Base-by-base conservation (phyloP, 805 yeast species). In the Nakazawaea wyomingensis region DNA sequence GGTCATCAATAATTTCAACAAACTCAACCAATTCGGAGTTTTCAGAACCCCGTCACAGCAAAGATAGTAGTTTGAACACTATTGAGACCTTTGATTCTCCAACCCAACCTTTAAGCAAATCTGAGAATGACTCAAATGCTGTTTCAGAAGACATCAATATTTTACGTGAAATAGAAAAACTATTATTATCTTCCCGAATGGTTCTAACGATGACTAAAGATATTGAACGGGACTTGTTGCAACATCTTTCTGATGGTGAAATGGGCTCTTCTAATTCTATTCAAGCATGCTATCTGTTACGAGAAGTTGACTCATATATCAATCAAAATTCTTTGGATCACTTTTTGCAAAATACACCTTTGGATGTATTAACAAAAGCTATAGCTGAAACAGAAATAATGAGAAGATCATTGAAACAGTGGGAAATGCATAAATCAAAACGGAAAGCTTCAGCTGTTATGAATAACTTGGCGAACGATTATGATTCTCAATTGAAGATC, bases 151-250 rank as follows among this genome's bases (percentile, higher is more conserved):
- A 37, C 27, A n/a, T 29, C 19, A 19, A 27, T 10, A 10, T 40
- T 18, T 24, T 40, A 16, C 11, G 13, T n/a, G 9, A 40, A 19
- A 28, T 40, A 24, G 37, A 40, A 34, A 28, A 27, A 18, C 13
- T 40, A n/a, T 24, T 33, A 22, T 7, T 20, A 5, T 24, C 37
- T 5, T 11, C 51, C 42, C 44, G 50, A 48, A 48, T 50, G 50
- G 48, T 45, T 46, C 49, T 49, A 20, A n/a, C 8, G 9, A 19
- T 34, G 14, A 6, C 38, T 7, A 19, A 33, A 11, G 20, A 28
- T 13, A 33, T 40, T n/a, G 35, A 38, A 16, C 11, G 6, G 14
- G 35, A 30, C 14, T 9, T 38, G 14, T n/a, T 16, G 16, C 29
- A 29, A 11, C 13, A 38, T 29, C 26, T 21, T n/a, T 13, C 17